Percentiles rank a stretch among this genome's conserved stretches.
Conservation (phyloP, 441 rosid species). For the Euphorbia celastroides region DNA sequence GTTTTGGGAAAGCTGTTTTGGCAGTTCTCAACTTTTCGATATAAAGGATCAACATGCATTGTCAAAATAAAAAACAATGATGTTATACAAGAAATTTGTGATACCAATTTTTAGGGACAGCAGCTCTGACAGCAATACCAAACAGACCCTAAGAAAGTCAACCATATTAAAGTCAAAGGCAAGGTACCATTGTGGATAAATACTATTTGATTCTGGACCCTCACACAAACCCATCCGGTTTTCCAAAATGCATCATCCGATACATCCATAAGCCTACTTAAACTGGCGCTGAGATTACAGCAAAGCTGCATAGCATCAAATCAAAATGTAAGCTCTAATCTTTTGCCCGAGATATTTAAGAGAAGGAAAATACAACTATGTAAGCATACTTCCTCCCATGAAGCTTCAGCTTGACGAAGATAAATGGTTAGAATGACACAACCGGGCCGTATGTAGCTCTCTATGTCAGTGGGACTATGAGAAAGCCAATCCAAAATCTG, state of each 20-base stretch:
- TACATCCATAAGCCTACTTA: conserved; percentile 71
- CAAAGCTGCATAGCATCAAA: conserved; percentile 47
- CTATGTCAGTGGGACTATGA: conserved; percentile 93
- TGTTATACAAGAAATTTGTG: too few species aligned
- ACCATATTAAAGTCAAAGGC: conserved; percentile 11
- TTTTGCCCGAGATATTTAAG: conserved; percentile 7
- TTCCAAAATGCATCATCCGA: conserved; percentile 80
- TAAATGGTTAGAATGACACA: conserved; percentile 79
- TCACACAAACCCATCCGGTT: conserved; percentile 74
- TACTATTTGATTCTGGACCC: conserved; percentile 77
- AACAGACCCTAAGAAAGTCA: too few species aligned
- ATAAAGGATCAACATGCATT: too few species aligned
- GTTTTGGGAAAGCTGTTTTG: too few species aligned
- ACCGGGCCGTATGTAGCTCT: conserved; percentile 98
- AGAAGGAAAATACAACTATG: conserved; percentile 10
- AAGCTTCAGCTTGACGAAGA: conserved; percentile 75
- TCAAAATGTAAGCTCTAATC: conserved; percentile 18
- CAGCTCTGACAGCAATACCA: too few species aligned
- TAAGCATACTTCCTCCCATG: conserved; percentile 84
- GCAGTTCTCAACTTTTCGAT: too few species aligned
- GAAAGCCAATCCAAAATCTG: conserved; percentile 94
- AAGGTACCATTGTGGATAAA: conserved; percentile 64
- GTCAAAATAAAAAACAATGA: too few species aligned
- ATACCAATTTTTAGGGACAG: too few species aligned
- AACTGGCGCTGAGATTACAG: conserved; percentile 59